phyloP scores from a whole-genome alignment of 805 yeast species.

The Grigorovia jiainica region DNA sequence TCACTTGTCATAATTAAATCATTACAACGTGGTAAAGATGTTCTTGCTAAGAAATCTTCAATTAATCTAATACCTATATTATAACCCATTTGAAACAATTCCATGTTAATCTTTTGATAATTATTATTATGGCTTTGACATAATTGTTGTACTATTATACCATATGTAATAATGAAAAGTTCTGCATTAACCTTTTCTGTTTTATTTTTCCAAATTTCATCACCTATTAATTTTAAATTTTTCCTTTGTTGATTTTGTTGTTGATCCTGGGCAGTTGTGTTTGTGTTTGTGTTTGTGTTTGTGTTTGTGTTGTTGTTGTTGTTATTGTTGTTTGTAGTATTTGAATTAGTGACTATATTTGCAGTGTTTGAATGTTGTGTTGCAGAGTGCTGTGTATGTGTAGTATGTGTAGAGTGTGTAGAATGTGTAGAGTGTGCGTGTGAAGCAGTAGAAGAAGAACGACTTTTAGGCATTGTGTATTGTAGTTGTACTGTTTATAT shows the following conservation, averaged over 20 bases:
- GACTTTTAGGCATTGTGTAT: too few species aligned
- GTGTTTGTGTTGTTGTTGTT: neutral
- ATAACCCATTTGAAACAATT: conserved; percentile 88
- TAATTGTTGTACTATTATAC: conserved; percentile 84
- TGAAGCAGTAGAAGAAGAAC: too few species aligned
- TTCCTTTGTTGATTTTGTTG: conserved; percentile 10
- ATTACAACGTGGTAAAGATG: conserved; percentile 76
- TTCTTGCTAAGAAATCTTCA: conserved; percentile 85
- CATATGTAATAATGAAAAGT: conserved; percentile 88
- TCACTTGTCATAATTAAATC: conserved; percentile 82
- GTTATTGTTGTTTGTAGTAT: neutral
- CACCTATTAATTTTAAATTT: conserved; percentile 45
- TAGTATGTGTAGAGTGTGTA: too few species aligned
- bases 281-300: neutral
- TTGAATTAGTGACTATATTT: neutral
- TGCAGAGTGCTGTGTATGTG: too few species aligned
- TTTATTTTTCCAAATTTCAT: conserved; percentile 83
- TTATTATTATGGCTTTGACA: conserved; percentile 75
- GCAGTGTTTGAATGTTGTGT: neutral
- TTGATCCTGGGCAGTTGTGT: conserved; percentile 1
- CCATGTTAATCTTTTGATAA: conserved; percentile 69
- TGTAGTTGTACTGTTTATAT: too few species aligned
- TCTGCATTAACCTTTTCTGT: conserved; percentile 89
- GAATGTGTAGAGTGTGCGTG: too few species aligned
- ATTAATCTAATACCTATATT: conserved; percentile 85